phyloP scores from a whole-genome alignment of 441 rosid species.

The Mallotus japonicus region DNA sequence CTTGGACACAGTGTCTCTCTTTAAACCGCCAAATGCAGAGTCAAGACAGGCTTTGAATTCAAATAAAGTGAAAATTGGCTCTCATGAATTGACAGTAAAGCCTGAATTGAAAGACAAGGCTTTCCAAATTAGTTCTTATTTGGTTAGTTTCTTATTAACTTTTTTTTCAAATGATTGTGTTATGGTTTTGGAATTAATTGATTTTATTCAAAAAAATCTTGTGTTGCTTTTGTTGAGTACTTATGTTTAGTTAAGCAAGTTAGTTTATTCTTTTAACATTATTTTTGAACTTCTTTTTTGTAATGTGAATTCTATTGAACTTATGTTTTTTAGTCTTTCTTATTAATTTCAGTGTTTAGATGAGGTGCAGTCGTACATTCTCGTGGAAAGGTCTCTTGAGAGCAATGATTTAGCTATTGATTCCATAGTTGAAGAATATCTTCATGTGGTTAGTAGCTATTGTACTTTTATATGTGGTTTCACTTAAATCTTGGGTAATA shows the following conservation, averaged over 20 bases:
- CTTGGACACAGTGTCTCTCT: slow-evolving; percentile 52
- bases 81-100: slow-evolving; percentile 52
- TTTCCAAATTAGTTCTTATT: slow-evolving; percentile 59
- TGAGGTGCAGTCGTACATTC: slow-evolving; percentile 91
- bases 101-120: slow-evolving; percentile 71
- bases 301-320: background rate
- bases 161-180: no score
- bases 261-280: background rate
- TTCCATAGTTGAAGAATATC: slow-evolving; percentile 48
- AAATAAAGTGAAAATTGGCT: slow-evolving; percentile 49
- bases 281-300: background rate
- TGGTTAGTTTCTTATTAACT: slow-evolving; percentile 43
- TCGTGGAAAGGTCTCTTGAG: slow-evolving; percentile 64
- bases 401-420: slow-evolving; percentile 37
- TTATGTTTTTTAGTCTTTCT: background rate
- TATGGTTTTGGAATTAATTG: background rate
- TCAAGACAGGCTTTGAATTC: slow-evolving; percentile 80
- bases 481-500: background rate
- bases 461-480: slow-evolving; percentile 2
- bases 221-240: no score
- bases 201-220: no score
- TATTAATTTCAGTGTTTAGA: slow-evolving; percentile 65
- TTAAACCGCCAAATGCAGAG: slow-evolving; percentile 58
- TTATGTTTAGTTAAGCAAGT: no score
- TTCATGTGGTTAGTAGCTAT: slow-evolving; percentile 59